Evolutionary conservation across 129 eudicot species (phyloP), one percentile per base, ranked within the genome.

Genomic region (Ambrosia artemisiifolia): DNA sequence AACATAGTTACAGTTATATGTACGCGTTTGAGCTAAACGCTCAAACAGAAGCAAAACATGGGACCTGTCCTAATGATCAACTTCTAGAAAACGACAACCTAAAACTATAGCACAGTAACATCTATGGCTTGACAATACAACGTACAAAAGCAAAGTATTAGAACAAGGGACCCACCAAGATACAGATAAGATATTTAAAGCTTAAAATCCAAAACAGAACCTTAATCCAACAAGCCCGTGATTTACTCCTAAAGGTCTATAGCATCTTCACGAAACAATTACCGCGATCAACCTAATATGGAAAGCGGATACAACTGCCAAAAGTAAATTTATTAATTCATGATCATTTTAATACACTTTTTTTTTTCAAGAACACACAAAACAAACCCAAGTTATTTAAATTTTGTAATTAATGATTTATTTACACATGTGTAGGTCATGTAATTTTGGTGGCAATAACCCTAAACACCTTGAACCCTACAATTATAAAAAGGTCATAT

Each of bases 261-360:
- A 61, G 43, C 66, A 61, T 61, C 66, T 62, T 62, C 67, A 10
- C 30, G 64, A 59, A 56, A 20, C 36, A 11, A 20, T 56, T 4
- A n/a, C 63, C 40, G 3, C 38, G 16, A 19, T 59, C 40, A 59
- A 59, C 40, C 64, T 59, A 5, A 28, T 59, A 59, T 6, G 30
- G 17, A 59, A 28, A 30, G 10, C 64, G 33, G 40, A 59, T 59
- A 30, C 17, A 59, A 59, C 64, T 12, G 64, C 40, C 38, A 59
- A 59, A 59, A 24, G 28, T 24, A 32, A 59, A 59, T 8, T 14
- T 28, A 28, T 59, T 30, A 32, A 16, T 59, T 59, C 64, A 59
- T 30, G 32, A 38, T 38, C 43, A 6, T 38, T 38, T 38, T 8
- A 38, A 38, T 5, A 38, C 43, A 38, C 10, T 38, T 38, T 5